Conservation (phyloP, 2,329 filamentous ascomycete species). For the Verticillium dahliae region DNA sequence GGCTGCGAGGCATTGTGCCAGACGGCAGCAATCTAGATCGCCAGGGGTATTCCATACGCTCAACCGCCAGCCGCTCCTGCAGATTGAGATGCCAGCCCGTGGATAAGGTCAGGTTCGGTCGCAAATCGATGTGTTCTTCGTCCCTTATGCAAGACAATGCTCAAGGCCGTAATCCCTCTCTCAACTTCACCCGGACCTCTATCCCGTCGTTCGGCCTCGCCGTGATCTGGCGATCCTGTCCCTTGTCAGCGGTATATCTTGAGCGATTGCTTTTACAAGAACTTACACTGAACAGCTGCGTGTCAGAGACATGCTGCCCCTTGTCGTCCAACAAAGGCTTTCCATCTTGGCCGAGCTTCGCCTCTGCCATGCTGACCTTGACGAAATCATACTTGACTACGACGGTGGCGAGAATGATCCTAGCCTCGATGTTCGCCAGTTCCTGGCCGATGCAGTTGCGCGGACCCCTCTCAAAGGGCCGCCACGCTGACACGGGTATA, state of each 20-base stretch:
- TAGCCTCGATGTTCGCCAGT: conserved; percentile 46
- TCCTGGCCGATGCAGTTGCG: conserved; percentile 50
- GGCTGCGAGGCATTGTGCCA: not conserved
- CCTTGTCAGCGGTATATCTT: not conserved
- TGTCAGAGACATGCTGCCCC: conserved; percentile 9
- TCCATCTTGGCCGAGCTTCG: conserved; percentile 7
- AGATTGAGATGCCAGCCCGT: too few relatives aligned
- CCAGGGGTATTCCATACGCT: not conserved
- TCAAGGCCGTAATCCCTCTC: not conserved
- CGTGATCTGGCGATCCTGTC: conserved; percentile 10
- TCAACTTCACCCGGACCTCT: conserved; percentile 7
- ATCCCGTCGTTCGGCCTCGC: conserved; percentile 11
- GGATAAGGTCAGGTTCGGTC: too few relatives aligned
- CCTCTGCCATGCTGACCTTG: conserved; percentile 11
- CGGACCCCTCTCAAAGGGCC: conserved; percentile 46
- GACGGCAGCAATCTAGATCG: not conserved
- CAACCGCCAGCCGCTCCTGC: not conserved
- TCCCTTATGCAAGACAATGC: not conserved
- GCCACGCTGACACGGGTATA: conserved; percentile 33
- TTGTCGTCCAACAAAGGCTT: conserved; percentile 9
- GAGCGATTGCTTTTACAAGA: not conserved
- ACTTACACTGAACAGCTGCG: conserved; percentile 11
- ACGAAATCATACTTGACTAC: conserved; percentile 12
- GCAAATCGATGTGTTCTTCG: too few relatives aligned
- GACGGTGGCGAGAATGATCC: conserved; percentile 33